These are phyloP conservation scores for Phlyctochytrium planicorne DNA, from an alignment of 192 early-diverging fungal species.

Conservation along the genomic window DNA sequence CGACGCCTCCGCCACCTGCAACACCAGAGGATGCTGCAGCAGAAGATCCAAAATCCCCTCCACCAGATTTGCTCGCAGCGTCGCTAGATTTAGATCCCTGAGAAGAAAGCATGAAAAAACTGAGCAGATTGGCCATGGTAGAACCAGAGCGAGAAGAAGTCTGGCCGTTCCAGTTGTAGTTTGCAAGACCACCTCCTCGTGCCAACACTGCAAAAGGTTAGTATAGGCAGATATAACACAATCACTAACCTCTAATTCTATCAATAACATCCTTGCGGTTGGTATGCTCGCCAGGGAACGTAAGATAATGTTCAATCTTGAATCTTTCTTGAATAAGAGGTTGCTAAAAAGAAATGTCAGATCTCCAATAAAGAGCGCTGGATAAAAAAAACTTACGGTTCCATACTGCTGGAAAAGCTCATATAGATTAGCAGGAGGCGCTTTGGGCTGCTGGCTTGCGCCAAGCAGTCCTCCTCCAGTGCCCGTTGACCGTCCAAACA, in stretches of 20 bases:
- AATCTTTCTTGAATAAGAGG: slow-evolving; percentile 39
- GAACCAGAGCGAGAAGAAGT: background rate
- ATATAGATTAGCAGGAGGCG: slow-evolving; percentile 16
- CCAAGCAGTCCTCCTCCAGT: no score
- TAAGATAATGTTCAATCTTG: slow-evolving; percentile 43
- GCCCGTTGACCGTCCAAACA: no score
- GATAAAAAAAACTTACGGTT: slow-evolving; percentile 13
- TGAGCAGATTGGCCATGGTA: background rate
- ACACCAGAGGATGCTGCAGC: no score
- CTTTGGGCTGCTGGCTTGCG: slow-evolving; percentile 5
- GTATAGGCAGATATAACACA: background rate
- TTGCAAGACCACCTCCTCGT: slow-evolving; percentile 37
- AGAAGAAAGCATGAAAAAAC: no score
- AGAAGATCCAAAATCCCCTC: no score
- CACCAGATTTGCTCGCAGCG: no score
- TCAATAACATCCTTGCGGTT: slow-evolving; percentile 37
- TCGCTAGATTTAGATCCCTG: no score
- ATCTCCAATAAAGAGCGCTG: background rate
- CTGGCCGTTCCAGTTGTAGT: slow-evolving; percentile 38
- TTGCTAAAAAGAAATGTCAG: slow-evolving; percentile 8
- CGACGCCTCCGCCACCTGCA: background rate
- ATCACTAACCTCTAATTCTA: slow-evolving; percentile 34
- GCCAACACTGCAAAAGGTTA: slow-evolving; percentile 22
- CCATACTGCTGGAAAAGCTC: slow-evolving; percentile 27
- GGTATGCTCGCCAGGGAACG: slow-evolving; percentile 27